phyloP scores from a whole-genome alignment of 225 moss, liverwort and hornwort species.

The Bryoerythrophyllum caledonicum region DNA sequence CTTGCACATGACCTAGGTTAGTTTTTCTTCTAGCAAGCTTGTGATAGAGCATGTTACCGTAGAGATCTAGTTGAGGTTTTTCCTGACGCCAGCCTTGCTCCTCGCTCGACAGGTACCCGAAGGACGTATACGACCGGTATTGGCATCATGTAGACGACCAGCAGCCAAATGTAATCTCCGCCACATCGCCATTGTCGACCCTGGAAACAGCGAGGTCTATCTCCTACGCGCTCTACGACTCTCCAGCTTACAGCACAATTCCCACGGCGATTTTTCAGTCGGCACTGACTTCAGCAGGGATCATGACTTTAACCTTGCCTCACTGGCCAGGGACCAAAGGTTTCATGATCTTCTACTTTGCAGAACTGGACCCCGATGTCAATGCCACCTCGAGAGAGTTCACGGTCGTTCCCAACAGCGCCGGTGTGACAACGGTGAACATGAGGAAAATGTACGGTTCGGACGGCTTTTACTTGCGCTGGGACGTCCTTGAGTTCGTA shows the following conservation, averaged over 20 bases:
- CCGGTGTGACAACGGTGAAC: background rate
- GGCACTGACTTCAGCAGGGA: background rate
- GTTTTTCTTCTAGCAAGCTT: background rate
- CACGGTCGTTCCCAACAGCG: background rate
- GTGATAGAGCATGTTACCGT: background rate
- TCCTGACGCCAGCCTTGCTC: background rate
- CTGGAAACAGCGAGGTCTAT: background rate
- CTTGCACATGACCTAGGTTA: no score
- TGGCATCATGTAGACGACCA: fast-evolving
- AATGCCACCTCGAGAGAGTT: slow-evolving; percentile 15
- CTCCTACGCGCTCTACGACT: background rate
- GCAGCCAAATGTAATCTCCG: background rate
- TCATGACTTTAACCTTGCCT: background rate
- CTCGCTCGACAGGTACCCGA: slow-evolving; percentile 2
- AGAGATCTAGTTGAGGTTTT: background rate
- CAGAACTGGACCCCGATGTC: slow-evolving; percentile 20
- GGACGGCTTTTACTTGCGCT: no score
- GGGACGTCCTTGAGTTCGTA: fast-evolving
- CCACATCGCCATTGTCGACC: background rate
- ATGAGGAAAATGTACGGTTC: no score
- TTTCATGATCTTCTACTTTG: slow-evolving; percentile 22
- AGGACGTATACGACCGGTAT: slow-evolving; percentile 15
- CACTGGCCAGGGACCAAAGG: background rate
- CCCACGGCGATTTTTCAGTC: slow-evolving; percentile 14
- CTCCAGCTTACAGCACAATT: background rate